Conservation (phyloP, 805 yeast species). For the Pichia nakasei region DNA sequence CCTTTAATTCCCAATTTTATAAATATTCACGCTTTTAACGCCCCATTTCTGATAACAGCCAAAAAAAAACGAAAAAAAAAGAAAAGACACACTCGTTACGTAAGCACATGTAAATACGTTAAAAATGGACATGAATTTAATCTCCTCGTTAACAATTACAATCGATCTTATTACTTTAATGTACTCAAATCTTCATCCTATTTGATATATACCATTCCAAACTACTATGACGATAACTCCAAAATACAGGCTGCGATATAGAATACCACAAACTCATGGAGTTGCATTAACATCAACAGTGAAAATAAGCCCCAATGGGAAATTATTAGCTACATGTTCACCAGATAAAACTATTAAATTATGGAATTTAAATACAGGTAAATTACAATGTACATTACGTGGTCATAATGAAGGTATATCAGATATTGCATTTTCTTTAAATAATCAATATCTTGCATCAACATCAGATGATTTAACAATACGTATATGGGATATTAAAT, state of each 20-base stretch:
- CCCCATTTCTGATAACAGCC: too few relatives aligned
- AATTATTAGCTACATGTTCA: constrained; percentile 46
- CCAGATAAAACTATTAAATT: constrained; percentile 52
- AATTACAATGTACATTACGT: constrained; percentile 25
- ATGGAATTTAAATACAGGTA: constrained; percentile 37
- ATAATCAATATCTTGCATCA: constrained; percentile 63
- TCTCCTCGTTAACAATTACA: too few relatives aligned
- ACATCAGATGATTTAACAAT: constrained; percentile 82
- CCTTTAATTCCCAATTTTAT: too few relatives aligned
- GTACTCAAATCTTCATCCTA: too few relatives aligned
- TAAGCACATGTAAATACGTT: too few relatives aligned
- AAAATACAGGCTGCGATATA: constrained; percentile 11
- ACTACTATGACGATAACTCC: not conserved
- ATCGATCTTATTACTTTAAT: too few relatives aligned
- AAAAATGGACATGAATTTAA: too few relatives aligned
- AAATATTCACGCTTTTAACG: too few relatives aligned
- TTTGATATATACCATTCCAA: too few relatives aligned
- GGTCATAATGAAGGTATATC: constrained; percentile 72
- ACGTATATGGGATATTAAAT: constrained; percentile 56
- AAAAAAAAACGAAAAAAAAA: too few relatives aligned
- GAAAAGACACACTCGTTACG: too few relatives aligned
- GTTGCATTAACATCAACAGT: constrained; percentile 33
- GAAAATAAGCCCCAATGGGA: constrained; percentile 55
- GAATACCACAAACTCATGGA: constrained; percentile 9
- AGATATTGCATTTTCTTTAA: constrained; percentile 71